Evolutionary conservation across 1,284 basidiomycete species (phyloP).

Genomic region (Puccinia horiana): DNA sequence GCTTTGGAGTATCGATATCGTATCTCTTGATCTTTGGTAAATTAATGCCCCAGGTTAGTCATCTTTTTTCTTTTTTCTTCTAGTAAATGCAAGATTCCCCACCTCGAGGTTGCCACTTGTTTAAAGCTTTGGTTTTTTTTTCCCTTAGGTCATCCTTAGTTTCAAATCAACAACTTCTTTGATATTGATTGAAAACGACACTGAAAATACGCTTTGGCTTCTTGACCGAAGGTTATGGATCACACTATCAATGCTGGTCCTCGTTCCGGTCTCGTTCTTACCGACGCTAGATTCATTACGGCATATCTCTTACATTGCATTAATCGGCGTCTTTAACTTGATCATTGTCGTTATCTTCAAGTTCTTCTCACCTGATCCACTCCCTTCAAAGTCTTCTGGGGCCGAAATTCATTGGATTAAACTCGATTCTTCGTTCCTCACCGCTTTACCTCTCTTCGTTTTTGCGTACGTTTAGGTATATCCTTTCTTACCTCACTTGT

Average conservation of each 20-base stretch:
- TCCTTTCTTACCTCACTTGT: neutral
- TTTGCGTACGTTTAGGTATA: slow-evolving; percentile 43
- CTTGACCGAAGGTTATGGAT: slow-evolving; percentile 82
- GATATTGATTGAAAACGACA: slow-evolving; percentile 56
- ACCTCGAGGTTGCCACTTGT: neutral
- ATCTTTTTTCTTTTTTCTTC: neutral
- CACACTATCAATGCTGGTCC: slow-evolving; percentile 73
- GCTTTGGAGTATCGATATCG: slow-evolving; percentile 94
- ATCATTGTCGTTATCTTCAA: slow-evolving; percentile 62
- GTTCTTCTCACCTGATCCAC: slow-evolving; percentile 51
- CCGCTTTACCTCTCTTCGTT: slow-evolving; percentile 38
- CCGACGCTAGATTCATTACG: slow-evolving; percentile 63
- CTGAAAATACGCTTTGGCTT: slow-evolving; percentile 65
- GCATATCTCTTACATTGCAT: slow-evolving; percentile 79
- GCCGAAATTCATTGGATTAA: slow-evolving; percentile 32
- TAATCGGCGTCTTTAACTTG: slow-evolving; percentile 71
- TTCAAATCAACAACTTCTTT: slow-evolving; percentile 33
- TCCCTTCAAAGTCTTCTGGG: neutral
- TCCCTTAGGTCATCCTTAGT: slow-evolving; percentile 32
- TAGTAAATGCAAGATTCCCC: slow-evolving; percentile 64
- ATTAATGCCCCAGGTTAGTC: slow-evolving; percentile 89
- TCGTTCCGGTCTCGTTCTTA: slow-evolving; percentile 85
- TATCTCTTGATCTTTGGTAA: slow-evolving; percentile 60
- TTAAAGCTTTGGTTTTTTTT: neutral
- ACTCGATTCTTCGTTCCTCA: slow-evolving; percentile 13